Conservation (phyloP, 352 stramenopile genomes). For the Pythium vanterpoolii region DNA sequence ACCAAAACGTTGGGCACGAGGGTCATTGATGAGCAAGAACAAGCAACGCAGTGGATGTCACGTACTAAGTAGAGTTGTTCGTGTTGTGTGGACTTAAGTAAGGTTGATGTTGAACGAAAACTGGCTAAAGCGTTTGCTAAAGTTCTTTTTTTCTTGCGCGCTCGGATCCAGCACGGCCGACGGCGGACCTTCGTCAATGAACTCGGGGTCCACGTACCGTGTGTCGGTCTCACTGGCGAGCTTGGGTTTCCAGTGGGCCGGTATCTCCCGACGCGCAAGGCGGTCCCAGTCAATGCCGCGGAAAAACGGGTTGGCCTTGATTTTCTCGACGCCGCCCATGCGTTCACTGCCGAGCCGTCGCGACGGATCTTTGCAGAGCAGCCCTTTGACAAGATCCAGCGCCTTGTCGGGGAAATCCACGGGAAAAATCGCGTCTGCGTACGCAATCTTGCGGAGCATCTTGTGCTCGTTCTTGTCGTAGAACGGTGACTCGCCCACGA, state of each 20-base stretch:
- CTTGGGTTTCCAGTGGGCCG: constrained; percentile 80
- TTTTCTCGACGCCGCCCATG: constrained; percentile 61
- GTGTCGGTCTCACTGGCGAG: constrained; percentile 84
- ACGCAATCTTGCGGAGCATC: constrained; percentile 84
- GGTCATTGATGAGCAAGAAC: too few species aligned
- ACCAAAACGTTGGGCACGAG: too few species aligned
- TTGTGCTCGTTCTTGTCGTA: constrained; percentile 89
- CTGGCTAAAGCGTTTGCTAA: constrained; percentile 86
- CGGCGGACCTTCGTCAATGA: constrained; percentile 81
- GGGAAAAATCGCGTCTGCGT: constrained; percentile 72
- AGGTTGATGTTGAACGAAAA: constrained; percentile 90
- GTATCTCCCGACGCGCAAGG: constrained; percentile 63
- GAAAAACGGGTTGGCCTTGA: constrained; percentile 79
- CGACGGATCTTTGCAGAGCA: constrained; percentile 74
- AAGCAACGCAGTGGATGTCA: too few species aligned
- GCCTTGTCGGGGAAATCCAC: constrained; percentile 73
- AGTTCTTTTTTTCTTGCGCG: constrained; percentile 48
- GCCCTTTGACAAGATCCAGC: constrained; percentile 65
- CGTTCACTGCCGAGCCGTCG: constrained; percentile 61
- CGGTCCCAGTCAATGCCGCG: constrained; percentile 71
- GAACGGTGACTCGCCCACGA: constrained; percentile 82
- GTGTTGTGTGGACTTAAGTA: constrained; percentile 1
- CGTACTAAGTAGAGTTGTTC: neutral
- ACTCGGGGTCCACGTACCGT: constrained; percentile 86
- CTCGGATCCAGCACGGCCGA: constrained; percentile 80